Evolutionary conservation across 345 rosid species (phyloP).

Genomic region (Lumnitzera littorea): DNA sequence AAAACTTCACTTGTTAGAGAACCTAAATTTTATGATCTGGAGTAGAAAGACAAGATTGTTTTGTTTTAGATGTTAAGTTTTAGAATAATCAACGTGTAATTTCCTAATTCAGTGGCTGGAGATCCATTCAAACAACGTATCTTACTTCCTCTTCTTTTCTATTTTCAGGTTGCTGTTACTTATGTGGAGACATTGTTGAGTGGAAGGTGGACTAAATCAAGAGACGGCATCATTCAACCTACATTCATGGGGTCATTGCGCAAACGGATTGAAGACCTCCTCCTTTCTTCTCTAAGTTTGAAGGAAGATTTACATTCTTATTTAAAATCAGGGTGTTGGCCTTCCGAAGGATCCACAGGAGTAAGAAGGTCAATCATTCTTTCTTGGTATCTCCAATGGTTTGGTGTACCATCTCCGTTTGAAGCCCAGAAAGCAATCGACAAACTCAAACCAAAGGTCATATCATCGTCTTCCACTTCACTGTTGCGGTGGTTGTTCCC

Average conservation of each 20-base stretch:
- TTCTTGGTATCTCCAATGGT: constrained; percentile 87
- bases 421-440: constrained; percentile 32
- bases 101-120: background rate
- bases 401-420: constrained; percentile 54
- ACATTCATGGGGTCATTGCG: constrained; percentile 54
- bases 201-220: constrained; percentile 50
- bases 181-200: constrained; percentile 69
- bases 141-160: background rate
- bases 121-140: background rate
- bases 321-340: constrained; percentile 58
- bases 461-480: constrained; percentile 36
- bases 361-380: constrained; percentile 34
- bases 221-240: constrained; percentile 66
- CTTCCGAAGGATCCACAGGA: constrained; percentile 23
- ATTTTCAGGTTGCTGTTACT: constrained; percentile 63
- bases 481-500: constrained; percentile 68
- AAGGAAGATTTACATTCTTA: constrained; percentile 35
- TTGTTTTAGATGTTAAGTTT: background rate
- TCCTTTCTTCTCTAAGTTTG: constrained; percentile 32
- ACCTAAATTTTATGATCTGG: no score
- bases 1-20: no score
- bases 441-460: constrained; percentile 40
- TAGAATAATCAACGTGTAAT: background rate
- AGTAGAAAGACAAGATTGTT: no score
- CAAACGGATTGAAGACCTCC: constrained; percentile 66